A percentile compares a stretch with the other conserved stretches of the same genome.
Conservation (phyloP, 192 early-diverging fungal species). For the Backusella australiensis region DNA sequence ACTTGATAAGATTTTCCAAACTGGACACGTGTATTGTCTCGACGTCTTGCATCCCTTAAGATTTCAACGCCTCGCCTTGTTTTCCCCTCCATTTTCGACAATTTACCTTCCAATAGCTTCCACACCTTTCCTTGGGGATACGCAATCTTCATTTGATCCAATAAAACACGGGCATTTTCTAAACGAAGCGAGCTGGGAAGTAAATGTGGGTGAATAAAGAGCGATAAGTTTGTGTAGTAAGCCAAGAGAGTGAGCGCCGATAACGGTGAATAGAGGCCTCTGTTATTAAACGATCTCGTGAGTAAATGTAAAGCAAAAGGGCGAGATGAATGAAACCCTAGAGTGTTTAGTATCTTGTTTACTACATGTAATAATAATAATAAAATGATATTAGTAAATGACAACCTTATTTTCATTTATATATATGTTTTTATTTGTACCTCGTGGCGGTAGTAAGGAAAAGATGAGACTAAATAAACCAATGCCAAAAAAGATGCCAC, state of each 20-base stretch:
- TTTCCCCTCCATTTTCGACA: slow-evolving; percentile 28
- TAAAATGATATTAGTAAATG: neutral
- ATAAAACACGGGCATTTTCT: slow-evolving; percentile 13
- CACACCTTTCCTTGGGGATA: slow-evolving; percentile 27
- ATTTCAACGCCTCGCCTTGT: slow-evolving; percentile 21
- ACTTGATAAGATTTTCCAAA: neutral
- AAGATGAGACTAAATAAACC: slow-evolving; percentile 35
- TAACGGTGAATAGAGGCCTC: slow-evolving; percentile 26
- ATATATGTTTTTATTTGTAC: neutral
- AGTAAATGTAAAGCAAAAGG: slow-evolving; percentile 34
- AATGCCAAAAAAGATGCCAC: slow-evolving; percentile 33
- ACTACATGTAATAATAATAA: slow-evolving; percentile 18
- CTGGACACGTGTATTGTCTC: neutral
- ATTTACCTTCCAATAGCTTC: slow-evolving; percentile 32
- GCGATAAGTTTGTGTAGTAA: slow-evolving; percentile 32
- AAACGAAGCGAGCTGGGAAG: slow-evolving; percentile 25
- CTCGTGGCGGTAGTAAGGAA: slow-evolving; percentile 35
- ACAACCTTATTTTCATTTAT: neutral
- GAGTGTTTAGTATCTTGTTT: slow-evolving; percentile 25
- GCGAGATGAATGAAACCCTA: slow-evolving; percentile 32
- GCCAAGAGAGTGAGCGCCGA: slow-evolving; percentile 25
- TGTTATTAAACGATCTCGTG: slow-evolving; percentile 13
- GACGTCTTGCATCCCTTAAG: slow-evolving; percentile 21
- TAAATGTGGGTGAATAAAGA: slow-evolving; percentile 27
- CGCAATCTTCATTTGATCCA: slow-evolving; percentile 24